These are phyloP conservation scores for Hansenula sp. DNA, from an alignment of 1,139 yeast species.

Conservation along the genomic window DNA sequence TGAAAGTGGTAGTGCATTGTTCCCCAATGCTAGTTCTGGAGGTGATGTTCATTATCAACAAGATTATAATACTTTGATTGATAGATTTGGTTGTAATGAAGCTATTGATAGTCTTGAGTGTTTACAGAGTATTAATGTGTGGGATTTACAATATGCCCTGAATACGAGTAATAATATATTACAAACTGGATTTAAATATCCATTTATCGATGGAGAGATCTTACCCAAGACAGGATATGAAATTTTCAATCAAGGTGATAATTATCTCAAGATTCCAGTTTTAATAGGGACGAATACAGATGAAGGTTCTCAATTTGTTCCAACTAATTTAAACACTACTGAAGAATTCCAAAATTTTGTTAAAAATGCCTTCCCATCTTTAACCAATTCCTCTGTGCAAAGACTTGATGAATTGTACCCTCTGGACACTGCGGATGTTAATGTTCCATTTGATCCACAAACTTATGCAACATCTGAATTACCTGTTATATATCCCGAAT, in stretches of 20 bases:
- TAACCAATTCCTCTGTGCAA: constrained; percentile 7
- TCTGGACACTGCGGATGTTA: constrained; percentile 4
- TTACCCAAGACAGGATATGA: constrained; percentile 12
- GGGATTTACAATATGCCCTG: constrained; percentile 11
- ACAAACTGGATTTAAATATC: constrained; percentile 4
- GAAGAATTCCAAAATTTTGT: not conserved
- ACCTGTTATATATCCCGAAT: constrained; percentile 1
- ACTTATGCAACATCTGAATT: constrained; percentile 3
- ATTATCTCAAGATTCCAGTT: constrained; percentile 12
- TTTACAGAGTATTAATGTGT: constrained; percentile 12
- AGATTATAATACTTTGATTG: constrained; percentile 11
- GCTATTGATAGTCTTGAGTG: constrained; percentile 15
- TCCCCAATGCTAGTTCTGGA: constrained; percentile 6
- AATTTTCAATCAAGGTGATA: constrained; percentile 7
- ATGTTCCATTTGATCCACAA: constrained; percentile 13
- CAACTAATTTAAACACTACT: constrained; percentile 3
- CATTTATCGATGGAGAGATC: constrained; percentile 17
- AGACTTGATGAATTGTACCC: constrained; percentile 6
- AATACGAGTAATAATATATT: constrained; percentile 14
- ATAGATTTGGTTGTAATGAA: constrained; percentile 13
- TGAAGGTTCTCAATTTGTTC: constrained; percentile 15
- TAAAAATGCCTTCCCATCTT: constrained; percentile 1
- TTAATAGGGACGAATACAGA: constrained; percentile 20
- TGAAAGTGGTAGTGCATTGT: constrained; percentile 19
- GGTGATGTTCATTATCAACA: constrained; percentile 7